phyloP scores from a whole-genome alignment of 345 rosid genomes.

The Aquilaria malaccensis region DNA sequence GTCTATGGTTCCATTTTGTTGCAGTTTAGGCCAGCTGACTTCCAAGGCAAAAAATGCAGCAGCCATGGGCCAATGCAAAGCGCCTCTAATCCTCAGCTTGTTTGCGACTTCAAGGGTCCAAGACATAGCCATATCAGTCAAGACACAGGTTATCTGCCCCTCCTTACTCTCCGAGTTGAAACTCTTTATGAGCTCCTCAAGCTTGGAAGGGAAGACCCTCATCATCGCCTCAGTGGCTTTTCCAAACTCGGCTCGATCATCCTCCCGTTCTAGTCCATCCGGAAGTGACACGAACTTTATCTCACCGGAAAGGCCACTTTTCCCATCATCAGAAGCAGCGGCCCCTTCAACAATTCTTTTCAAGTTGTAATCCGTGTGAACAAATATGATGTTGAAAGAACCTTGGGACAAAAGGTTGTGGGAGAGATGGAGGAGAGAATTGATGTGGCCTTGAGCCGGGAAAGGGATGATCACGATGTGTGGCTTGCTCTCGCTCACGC shows the following conservation, averaged over 20 bases:
- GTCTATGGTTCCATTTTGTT: slow-evolving; percentile 9
- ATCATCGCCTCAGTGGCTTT: background rate
- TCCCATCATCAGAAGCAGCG: no score
- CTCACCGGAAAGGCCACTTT: background rate
- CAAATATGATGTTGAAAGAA: slow-evolving; percentile 14
- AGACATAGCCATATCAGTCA: slow-evolving; percentile 7
- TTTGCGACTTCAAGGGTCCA: slow-evolving; percentile 9
- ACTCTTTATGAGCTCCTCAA: slow-evolving; percentile 7
- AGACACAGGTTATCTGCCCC: slow-evolving; percentile 5
- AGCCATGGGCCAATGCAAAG: slow-evolving; percentile 7
- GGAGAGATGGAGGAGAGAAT: slow-evolving; percentile 30
- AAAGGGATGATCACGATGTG: slow-evolving; percentile 28
- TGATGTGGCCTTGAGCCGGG: slow-evolving; percentile 48
- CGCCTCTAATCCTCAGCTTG: slow-evolving; percentile 8
- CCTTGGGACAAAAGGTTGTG: slow-evolving; percentile 18
- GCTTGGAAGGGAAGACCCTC: background rate
- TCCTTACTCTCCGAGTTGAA: background rate
- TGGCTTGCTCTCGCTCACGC: slow-evolving; percentile 5
- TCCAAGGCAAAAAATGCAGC: background rate
- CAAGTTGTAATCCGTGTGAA: slow-evolving; percentile 5
- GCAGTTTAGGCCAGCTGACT: background rate
- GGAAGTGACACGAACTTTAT: slow-evolving; percentile 11
- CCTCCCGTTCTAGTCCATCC: slow-evolving; percentile 14
- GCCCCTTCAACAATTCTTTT: background rate
- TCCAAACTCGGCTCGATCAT: slow-evolving; percentile 7